These are phyloP conservation scores for Priceomyces castillae DNA, from an alignment of 805 yeast genomes.

Conservation along the genomic window DNA sequence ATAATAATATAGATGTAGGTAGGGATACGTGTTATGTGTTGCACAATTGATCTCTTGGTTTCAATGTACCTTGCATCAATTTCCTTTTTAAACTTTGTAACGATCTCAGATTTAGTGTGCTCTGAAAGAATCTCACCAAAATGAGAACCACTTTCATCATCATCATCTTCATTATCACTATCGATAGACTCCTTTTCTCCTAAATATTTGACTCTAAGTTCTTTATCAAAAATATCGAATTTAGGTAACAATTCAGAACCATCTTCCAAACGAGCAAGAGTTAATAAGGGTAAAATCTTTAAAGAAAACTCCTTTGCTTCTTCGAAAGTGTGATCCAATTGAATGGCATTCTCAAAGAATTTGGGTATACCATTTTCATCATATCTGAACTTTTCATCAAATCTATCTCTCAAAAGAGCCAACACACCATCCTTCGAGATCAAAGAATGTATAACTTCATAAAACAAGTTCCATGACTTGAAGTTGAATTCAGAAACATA, in stretches of 20 bases:
- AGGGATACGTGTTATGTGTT: slow-evolving; percentile 78
- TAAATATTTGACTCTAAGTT: slow-evolving; percentile 18
- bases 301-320: slow-evolving; percentile 60
- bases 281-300: slow-evolving; percentile 55
- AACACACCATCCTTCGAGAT: slow-evolving; percentile 65
- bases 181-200: slow-evolving; percentile 12
- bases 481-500: slow-evolving; percentile 46
- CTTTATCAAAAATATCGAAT: slow-evolving; percentile 38
- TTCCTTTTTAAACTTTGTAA: slow-evolving; percentile 63
- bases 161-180: slow-evolving; percentile 24
- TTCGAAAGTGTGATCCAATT: slow-evolving; percentile 64
- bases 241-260: slow-evolving; percentile 62
- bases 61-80: slow-evolving; percentile 80
- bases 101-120: slow-evolving; percentile 54
- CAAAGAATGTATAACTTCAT: slow-evolving; percentile 56
- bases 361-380: slow-evolving; percentile 81
- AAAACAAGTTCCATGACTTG: slow-evolving; percentile 65
- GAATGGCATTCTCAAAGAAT: slow-evolving; percentile 71
- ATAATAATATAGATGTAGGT: slow-evolving; percentile 73
- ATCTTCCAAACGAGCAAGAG: slow-evolving; percentile 51
- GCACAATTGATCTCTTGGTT: slow-evolving; percentile 82
- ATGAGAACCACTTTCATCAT: slow-evolving; percentile 28
- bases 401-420: slow-evolving; percentile 66
- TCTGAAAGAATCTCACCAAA: slow-evolving; percentile 60
- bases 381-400: slow-evolving; percentile 80